phyloP scores from a whole-genome alignment of 2,329 filamentous ascomycete genomes.

The Diaporthe vaccinii region DNA sequence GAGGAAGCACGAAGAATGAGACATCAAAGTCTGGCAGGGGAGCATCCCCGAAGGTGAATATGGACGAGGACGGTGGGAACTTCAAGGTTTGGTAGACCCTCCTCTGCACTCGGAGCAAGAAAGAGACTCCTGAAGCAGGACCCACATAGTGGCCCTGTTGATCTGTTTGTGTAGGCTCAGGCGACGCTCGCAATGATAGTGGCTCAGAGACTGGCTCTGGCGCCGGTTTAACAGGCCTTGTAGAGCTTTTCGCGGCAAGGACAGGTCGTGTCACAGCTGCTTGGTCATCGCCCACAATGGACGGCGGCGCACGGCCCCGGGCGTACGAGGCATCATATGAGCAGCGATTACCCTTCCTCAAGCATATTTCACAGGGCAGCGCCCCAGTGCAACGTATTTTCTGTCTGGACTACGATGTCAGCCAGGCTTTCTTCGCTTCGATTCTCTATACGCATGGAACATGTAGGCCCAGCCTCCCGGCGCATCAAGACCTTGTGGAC shows the following conservation, averaged over 20 bases:
- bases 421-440: neutral
- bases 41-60: constrained; percentile 65
- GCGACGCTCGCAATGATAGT: constrained; percentile 54
- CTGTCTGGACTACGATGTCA: constrained; percentile 44
- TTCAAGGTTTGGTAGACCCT: constrained; percentile 57
- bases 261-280: constrained; percentile 23
- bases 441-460: too few species aligned
- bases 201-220: constrained; percentile 17
- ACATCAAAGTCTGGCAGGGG: constrained; percentile 60
- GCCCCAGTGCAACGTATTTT: constrained; percentile 57
- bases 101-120: constrained; percentile 64
- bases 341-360: constrained; percentile 52
- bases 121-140: constrained; percentile 61
- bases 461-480: too few species aligned
- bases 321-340: constrained; percentile 65
- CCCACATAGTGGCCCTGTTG: constrained; percentile 62
- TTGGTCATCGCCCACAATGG: constrained; percentile 48
- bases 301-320: constrained; percentile 59
- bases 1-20: constrained; percentile 57
- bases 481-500: neutral
- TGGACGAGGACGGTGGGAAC: constrained; percentile 56
- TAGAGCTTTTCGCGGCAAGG: constrained; percentile 14
- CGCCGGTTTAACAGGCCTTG: neutral
- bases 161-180: constrained; percentile 60
- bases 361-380: constrained; percentile 55